phyloP scores from a whole-genome alignment of 2,329 filamentous ascomycete species.

The Pseudodiploospora longispora region DNA sequence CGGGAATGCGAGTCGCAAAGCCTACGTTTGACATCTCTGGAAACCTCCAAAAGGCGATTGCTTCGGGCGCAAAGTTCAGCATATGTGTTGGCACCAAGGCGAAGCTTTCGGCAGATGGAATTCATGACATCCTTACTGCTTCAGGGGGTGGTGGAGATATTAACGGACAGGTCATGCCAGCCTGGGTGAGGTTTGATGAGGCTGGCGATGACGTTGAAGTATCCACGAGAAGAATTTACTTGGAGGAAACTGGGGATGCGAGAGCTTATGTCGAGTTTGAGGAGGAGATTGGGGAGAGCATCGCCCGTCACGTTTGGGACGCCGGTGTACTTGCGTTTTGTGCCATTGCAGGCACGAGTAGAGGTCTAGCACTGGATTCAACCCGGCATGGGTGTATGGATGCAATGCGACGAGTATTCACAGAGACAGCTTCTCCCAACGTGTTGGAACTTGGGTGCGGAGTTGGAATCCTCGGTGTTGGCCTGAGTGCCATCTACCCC shows the following conservation, averaged over 20 bases:
- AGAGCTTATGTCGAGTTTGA: conserved; percentile 33
- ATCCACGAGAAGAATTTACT: conserved; percentile 20
- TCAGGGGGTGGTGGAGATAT: conserved; percentile 3
- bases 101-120: conserved; percentile 17
- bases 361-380: conserved; percentile 17
- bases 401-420: conserved; percentile 23
- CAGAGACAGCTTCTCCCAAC: conserved; percentile 22
- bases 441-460: conserved; percentile 50
- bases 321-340: conserved; percentile 40
- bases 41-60: conserved; percentile 17
- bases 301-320: conserved; percentile 53
- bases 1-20: conserved; percentile 34
- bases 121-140: conserved; percentile 17
- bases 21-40: conserved; percentile 20
- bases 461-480: conserved; percentile 47
- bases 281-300: conserved; percentile 52
- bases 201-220: conserved; percentile 15
- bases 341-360: conserved; percentile 21
- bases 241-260: conserved; percentile 15
- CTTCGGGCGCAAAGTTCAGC: conserved; percentile 16
- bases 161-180: conserved; percentile 35
- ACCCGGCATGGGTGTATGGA: conserved; percentile 21
- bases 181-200: conserved; percentile 29
- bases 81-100: conserved; percentile 21
- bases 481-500: conserved; percentile 31